phyloP scores from a whole-genome alignment of 1,139 yeast species.

The Scheffersomyces lignicola region DNA sequence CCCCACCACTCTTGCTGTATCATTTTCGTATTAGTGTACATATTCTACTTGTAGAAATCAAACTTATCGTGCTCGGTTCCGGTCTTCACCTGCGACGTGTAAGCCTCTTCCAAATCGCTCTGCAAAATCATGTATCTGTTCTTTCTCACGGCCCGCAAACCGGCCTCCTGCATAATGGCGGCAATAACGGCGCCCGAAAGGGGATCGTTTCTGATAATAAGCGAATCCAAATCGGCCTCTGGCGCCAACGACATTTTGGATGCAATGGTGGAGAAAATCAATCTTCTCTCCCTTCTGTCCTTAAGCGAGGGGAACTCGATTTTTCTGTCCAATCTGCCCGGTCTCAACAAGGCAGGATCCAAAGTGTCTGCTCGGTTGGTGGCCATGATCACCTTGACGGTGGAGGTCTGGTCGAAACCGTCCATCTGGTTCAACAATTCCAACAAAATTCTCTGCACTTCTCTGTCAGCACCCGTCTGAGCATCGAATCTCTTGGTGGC shows the following conservation, averaged over 20 bases:
- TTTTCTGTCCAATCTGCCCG: conserved; percentile 97
- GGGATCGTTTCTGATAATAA: conserved; percentile 94
- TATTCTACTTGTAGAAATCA: conserved; percentile 93
- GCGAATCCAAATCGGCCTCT: conserved; percentile 92
- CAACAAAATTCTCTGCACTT: conserved; percentile 95
- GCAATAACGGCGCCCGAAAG: conserved; percentile 97
- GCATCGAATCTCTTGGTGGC: conserved; percentile 99
- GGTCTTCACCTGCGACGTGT: conserved; percentile 92
- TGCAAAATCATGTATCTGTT: conserved; percentile 95
- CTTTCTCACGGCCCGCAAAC: conserved; percentile 96
- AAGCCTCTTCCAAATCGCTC: conserved; percentile 95
- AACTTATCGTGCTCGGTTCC: conserved; percentile 95
- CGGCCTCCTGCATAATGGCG: conserved; percentile 99
- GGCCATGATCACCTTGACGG: conserved; percentile 98
- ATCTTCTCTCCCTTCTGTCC: conserved; percentile 96
- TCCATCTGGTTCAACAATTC: conserved; percentile 98
- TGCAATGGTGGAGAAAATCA: conserved; percentile 95
- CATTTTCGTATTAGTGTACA: conserved; percentile 1
- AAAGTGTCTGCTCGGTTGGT: conserved; percentile 97
- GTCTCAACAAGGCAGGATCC: conserved; percentile 96
- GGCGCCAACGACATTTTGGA: conserved; percentile 97
- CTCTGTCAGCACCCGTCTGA: conserved; percentile 99
- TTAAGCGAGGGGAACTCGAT: conserved; percentile 95
- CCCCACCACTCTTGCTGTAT: neutral
- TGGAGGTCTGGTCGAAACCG: conserved; percentile 94